Evolutionary conservation across 2,329 filamentous ascomycete genomes (phyloP).

Genomic region (Ustulina deusta): DNA sequence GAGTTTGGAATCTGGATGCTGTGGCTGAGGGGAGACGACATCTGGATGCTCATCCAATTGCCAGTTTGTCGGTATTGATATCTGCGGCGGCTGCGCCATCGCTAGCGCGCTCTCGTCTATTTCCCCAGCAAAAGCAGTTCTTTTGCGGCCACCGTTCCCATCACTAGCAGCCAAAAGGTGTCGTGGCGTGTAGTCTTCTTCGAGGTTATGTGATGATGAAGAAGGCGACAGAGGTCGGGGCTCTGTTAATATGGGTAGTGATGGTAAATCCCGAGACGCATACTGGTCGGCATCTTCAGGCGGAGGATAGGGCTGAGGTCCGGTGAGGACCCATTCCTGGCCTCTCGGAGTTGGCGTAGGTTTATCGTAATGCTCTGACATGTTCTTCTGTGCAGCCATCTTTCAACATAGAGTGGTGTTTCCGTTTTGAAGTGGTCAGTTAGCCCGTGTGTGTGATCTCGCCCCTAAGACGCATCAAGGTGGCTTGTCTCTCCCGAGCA

Average conservation of each 20-base stretch:
- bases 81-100: constrained; percentile 34
- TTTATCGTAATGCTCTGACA: constrained; percentile 28
- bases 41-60: constrained; percentile 30
- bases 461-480: constrained; percentile 3
- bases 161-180: background rate
- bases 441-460: background rate
- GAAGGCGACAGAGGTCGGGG: constrained; percentile 32
- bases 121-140: constrained; percentile 22
- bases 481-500: constrained; percentile 1
- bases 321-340: constrained; percentile 10
- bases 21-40: constrained; percentile 42
- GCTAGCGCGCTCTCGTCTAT: constrained; percentile 36
- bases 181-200: constrained; percentile 25
- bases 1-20: constrained; percentile 38
- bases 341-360: constrained; percentile 12
- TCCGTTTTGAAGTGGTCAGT: constrained; percentile 3
- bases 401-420: constrained; percentile 3
- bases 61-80: constrained; percentile 19
- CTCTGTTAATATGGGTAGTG: constrained; percentile 32
- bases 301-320: constrained; percentile 30
- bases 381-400: constrained; percentile 20
- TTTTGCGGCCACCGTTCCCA: constrained; percentile 5
- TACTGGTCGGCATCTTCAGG: constrained; percentile 34
- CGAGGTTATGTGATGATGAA: constrained; percentile 38
- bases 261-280: constrained; percentile 32